These are phyloP conservation scores for Leucogyrophana mollusca DNA, from an alignment of 768 basidiomycete species.

Conservation along the genomic window DNA sequence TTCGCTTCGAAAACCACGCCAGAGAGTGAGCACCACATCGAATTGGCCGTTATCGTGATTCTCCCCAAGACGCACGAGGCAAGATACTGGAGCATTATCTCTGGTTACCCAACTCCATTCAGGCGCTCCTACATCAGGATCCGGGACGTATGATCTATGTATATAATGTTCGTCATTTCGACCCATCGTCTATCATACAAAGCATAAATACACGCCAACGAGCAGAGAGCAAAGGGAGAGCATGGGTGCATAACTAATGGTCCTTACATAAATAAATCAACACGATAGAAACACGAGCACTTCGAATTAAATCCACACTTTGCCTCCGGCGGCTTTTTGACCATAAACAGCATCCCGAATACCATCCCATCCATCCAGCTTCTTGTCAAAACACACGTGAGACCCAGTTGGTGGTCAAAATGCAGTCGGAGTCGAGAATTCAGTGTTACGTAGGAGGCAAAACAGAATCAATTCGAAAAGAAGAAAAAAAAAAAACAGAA, in stretches of 20 bases:
- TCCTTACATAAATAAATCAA: too few species aligned
- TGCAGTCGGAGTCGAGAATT: slow-evolving; percentile 20
- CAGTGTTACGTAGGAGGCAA: slow-evolving; percentile 19
- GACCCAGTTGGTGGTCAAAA: slow-evolving; percentile 32
- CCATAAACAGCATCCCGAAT: slow-evolving; percentile 28
- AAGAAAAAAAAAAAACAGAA: slow-evolving; percentile 1
- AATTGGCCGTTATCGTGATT: too few species aligned
- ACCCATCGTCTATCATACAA: too few species aligned
- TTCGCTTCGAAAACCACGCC: too few species aligned
- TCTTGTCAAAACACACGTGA: background rate
- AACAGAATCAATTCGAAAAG: slow-evolving; percentile 23
- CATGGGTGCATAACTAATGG: background rate
- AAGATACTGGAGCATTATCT: too few species aligned
- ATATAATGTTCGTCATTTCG: background rate
- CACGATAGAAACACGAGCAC: slow-evolving; percentile 2
- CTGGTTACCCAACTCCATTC: too few species aligned
- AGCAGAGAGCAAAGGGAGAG: background rate
- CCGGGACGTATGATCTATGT: background rate
- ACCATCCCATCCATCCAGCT: background rate
- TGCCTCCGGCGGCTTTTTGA: slow-evolving; percentile 23
- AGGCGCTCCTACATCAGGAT: too few species aligned
- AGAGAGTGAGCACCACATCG: too few species aligned
- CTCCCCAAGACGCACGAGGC: too few species aligned
- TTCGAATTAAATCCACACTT: slow-evolving; percentile 19
- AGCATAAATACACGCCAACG: background rate